Evolutionary conservation across 2,329 filamentous ascomycete species (phyloP).

Genomic region (Fusarium avenaceum): DNA sequence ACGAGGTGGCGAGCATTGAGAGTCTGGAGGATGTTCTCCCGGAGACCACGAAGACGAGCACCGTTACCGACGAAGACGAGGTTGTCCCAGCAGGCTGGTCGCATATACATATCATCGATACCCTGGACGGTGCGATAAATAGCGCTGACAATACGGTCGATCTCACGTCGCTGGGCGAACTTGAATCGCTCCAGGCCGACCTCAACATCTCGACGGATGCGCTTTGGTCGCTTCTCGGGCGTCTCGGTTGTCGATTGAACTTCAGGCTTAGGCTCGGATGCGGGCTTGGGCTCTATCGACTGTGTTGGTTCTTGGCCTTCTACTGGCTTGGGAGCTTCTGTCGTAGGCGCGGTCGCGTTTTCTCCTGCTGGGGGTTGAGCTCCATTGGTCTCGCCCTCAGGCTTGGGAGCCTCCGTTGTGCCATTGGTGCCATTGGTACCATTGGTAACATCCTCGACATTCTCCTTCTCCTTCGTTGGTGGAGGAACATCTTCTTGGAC

Average conservation of each 20-base stretch:
- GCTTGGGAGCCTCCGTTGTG: slow-evolving; percentile 31
- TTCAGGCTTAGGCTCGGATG: slow-evolving; percentile 38
- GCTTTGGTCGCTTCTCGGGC: slow-evolving; percentile 66
- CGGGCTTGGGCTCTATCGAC: slow-evolving; percentile 40
- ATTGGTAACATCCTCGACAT: slow-evolving; percentile 29
- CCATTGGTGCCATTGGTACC: slow-evolving; percentile 36
- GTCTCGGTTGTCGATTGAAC: slow-evolving; percentile 44
- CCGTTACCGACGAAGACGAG: slow-evolving; percentile 94
- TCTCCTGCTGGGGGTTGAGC: slow-evolving; percentile 26
- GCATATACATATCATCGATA: slow-evolving; percentile 86
- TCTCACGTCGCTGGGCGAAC: slow-evolving; percentile 76
- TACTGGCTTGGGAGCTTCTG: slow-evolving; percentile 44
- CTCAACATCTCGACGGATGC: slow-evolving; percentile 76
- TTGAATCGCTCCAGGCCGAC: slow-evolving; percentile 82
- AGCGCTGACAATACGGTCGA: slow-evolving; percentile 86
- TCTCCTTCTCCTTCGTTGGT: slow-evolving; percentile 53
- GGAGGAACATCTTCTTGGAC: slow-evolving; percentile 65
- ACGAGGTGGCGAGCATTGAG: slow-evolving; percentile 87
- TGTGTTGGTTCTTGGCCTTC: slow-evolving; percentile 43
- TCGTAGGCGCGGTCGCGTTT: slow-evolving; percentile 5
- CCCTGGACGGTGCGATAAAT: slow-evolving; percentile 87
- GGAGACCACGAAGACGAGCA: slow-evolving; percentile 79
- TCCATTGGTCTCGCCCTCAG: slow-evolving; percentile 33
- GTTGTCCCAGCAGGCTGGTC: slow-evolving; percentile 90
- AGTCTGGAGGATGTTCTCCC: slow-evolving; percentile 85